Base-by-base conservation (phyloP, 1,284 basidiomycete genomes). In the Irpex sp. region DNA sequence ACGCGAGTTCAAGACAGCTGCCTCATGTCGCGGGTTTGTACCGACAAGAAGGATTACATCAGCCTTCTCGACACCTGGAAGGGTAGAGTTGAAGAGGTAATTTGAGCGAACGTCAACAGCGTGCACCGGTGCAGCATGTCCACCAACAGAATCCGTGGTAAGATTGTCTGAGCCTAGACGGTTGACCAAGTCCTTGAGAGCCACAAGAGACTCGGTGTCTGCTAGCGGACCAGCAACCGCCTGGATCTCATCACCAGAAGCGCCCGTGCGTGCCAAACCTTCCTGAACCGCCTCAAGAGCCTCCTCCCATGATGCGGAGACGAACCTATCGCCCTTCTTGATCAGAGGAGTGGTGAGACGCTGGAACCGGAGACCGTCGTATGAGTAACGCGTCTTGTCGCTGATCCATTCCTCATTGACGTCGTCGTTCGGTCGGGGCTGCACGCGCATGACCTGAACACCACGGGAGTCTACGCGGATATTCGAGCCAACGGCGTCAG, bases 381-480 rank as follows among this genome's bases (percentile, higher is more conserved):
- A 92, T 1, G 97, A 94, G 77, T 94, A 97, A 66, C 97, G 92
- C 1, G 97, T 97, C 86, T 99, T 99, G 85, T 99, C 97, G 77
- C 88, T 96, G 78, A 99, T 97, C 97, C 97, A 99, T 78, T 99
- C 97, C 82, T 99, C 97, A 77, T 99, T 99, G 66, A 99, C 91
- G 70, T 98, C 94, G 77, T 99, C 97, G 77, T 99, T 99, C 64
- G 94, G 92, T 71, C 92, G 88, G 2, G 97, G 97, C 74, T 97
- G 94, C 71, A 99, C 86, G 58, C 97, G 91, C 96, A 99, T 99
- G 67, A 99, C 97, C 76, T 95, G 89, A 8, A 97, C 89, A 62
- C 96, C 96, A 51, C 97, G 88, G 60, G 96, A 97, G 78, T 99
- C 97, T 66, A 99, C 85, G 61, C 96, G 92, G 75, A 99, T 98